phyloP scores from a whole-genome alignment of 2,329 filamentous ascomycete species.

The Paraphoma sp. region DNA sequence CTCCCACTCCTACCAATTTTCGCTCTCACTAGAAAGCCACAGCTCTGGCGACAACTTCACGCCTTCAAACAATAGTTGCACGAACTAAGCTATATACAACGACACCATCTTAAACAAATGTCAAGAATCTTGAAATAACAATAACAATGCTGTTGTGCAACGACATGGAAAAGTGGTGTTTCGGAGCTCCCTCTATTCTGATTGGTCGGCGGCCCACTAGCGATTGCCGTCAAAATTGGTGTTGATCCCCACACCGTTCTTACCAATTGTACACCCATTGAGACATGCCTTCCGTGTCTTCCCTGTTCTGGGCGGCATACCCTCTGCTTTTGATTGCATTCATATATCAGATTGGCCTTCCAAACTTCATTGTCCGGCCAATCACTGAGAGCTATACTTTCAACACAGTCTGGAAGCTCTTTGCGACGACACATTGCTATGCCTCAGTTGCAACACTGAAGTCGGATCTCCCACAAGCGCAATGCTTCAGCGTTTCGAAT shows the following conservation, averaged over 20 bases:
- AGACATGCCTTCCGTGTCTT: conserved; percentile 28
- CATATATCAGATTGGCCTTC: conserved; percentile 35
- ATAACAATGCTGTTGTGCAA: no score
- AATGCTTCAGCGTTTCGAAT: conserved; percentile 64
- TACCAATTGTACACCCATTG: neutral
- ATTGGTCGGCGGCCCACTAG: neutral
- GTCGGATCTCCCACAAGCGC: conserved; percentile 41
- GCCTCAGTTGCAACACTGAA: conserved; percentile 54
- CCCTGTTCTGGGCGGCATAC: conserved; percentile 29
- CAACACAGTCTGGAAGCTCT: conserved; percentile 30
- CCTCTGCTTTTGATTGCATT: conserved; percentile 35
- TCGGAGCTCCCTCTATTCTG: neutral
- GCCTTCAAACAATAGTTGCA: no score
- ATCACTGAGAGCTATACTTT: conserved; percentile 24
- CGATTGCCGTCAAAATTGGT: neutral
- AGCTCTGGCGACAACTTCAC: no score
- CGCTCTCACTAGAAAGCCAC: no score
- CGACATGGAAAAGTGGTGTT: neutral
- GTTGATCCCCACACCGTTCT: neutral
- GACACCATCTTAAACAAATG: no score
- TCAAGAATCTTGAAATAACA: no score
- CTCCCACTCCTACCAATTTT: neutral
- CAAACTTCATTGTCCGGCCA: conserved; percentile 19
- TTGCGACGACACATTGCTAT: conserved; percentile 51
- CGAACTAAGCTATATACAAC: no score